phyloP scores from a whole-genome alignment of 768 basidiomycete species.

The Podaxis sp. region DNA sequence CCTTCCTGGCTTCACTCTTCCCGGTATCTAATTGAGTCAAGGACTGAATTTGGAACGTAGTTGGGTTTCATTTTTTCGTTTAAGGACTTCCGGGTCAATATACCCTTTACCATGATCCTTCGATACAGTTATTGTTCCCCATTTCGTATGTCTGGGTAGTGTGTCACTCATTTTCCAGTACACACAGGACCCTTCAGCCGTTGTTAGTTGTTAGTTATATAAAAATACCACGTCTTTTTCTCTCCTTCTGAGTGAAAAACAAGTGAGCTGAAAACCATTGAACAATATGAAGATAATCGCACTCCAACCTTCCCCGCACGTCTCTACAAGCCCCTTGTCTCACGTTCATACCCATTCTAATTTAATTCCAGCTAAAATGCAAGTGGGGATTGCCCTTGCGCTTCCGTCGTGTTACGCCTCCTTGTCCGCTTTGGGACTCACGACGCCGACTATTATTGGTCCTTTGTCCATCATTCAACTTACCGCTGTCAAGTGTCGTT shows the following conservation, averaged over 20 bases:
- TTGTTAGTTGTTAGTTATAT: no score
- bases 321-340: not conserved
- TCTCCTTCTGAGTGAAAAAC: no score
- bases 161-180: no score
- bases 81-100: no score
- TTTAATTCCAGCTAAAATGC: not conserved
- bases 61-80: no score
- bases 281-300: not conserved
- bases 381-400: not conserved
- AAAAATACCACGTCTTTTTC: no score
- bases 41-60: no score
- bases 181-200: no score
- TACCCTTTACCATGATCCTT: no score
- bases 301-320: not conserved
- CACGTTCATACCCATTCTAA: not conserved
- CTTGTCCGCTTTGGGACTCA: not conserved
- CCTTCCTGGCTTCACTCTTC: slow-evolving; percentile 63
- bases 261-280: no score
- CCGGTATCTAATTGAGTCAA: slow-evolving; percentile 44
- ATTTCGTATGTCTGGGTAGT: no score
- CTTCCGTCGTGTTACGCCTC: not conserved
- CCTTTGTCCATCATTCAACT: not conserved
- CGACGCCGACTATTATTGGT: not conserved
- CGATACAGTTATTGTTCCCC: no score
- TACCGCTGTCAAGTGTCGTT: slow-evolving; percentile 4